A percentile compares a stretch with the other conserved stretches of the same genome.
Conservation (phyloP, 1,284 basidiomycete genomes). For the Cryptococcus sp. region DNA sequence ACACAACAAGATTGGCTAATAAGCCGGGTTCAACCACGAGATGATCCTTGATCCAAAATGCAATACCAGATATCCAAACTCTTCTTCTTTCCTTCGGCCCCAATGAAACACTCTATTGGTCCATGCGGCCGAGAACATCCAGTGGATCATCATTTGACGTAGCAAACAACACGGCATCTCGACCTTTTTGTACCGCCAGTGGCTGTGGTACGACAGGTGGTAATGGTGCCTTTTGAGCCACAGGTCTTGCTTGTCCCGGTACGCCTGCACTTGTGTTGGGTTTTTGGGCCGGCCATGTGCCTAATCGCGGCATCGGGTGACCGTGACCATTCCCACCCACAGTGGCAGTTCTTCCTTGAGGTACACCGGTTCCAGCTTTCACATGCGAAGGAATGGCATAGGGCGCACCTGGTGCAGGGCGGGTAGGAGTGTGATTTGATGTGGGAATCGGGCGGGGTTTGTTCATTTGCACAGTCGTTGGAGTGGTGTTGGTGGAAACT, state of each 20-base stretch:
- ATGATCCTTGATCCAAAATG: no score
- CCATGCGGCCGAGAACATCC: constrained; percentile 22
- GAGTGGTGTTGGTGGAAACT: background rate
- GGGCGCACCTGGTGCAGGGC: constrained; percentile 21
- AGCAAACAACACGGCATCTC: constrained; percentile 44
- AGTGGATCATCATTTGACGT: constrained; percentile 24
- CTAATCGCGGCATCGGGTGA: constrained; percentile 23
- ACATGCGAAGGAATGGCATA: constrained; percentile 33
- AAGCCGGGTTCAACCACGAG: background rate
- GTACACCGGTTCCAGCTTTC: background rate
- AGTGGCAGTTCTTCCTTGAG: constrained; percentile 1
- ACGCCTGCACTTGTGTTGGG: background rate
- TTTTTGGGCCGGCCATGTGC: constrained; percentile 28
- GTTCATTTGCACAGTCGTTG: constrained; percentile 1
- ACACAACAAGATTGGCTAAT: background rate
- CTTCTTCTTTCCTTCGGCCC: background rate
- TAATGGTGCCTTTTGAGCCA: constrained; percentile 2
- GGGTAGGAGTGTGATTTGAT: constrained; percentile 1
- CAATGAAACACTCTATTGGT: constrained; percentile 4
- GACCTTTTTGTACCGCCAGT: constrained; percentile 37
- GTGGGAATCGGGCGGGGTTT: background rate
- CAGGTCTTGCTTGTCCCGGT: background rate
- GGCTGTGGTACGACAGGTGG: constrained; percentile 14
- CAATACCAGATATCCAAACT: background rate
- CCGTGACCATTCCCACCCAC: constrained; percentile 10